Conservation (phyloP, 441 rosid genomes). For the Bocquillonia castaneifolia region DNA sequence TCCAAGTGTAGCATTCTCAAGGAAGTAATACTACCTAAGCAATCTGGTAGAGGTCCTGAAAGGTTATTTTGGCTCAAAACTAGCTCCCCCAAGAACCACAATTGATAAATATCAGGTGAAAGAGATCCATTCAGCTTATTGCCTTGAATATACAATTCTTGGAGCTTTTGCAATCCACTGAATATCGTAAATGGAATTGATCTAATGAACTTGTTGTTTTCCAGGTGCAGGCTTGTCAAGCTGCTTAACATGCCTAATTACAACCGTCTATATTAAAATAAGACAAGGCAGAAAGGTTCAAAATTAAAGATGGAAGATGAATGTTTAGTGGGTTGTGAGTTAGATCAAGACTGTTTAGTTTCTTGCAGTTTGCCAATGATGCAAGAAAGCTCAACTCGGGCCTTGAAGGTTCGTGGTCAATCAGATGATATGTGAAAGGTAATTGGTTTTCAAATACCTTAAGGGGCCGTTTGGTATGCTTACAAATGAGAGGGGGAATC, state of each 20-base stretch:
- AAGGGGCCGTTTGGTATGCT: too few species aligned
- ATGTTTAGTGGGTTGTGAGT: conserved; percentile 6
- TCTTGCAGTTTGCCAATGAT: conserved; percentile 14
- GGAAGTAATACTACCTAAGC: conserved; percentile 8
- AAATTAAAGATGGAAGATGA: conserved; percentile 12
- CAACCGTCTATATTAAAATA: not conserved
- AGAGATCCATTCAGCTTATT: conserved; percentile 14
- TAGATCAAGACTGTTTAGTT: not conserved
- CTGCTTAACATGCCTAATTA: conserved; percentile 12
- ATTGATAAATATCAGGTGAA: conserved; percentile 7
- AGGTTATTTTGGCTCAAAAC: not conserved
- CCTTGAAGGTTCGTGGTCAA: too few species aligned
- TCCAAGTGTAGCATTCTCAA: not conserved
- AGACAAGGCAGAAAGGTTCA: conserved; percentile 8
- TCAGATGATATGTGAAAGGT: too few species aligned
- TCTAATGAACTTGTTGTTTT: conserved; percentile 14
- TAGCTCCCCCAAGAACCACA: not conserved
- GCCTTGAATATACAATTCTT: not conserved
- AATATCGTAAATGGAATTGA: conserved; percentile 14
- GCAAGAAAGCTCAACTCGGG: conserved; percentile 18
- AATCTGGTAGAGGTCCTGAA: conserved; percentile 6
- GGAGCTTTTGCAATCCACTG: not conserved
- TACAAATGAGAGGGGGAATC: too few species aligned
- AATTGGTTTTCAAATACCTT: too few species aligned
- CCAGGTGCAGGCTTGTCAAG: conserved; percentile 5